phyloP scores from a whole-genome alignment of 805 yeast genomes.

The Ogataea paraovalis region DNA sequence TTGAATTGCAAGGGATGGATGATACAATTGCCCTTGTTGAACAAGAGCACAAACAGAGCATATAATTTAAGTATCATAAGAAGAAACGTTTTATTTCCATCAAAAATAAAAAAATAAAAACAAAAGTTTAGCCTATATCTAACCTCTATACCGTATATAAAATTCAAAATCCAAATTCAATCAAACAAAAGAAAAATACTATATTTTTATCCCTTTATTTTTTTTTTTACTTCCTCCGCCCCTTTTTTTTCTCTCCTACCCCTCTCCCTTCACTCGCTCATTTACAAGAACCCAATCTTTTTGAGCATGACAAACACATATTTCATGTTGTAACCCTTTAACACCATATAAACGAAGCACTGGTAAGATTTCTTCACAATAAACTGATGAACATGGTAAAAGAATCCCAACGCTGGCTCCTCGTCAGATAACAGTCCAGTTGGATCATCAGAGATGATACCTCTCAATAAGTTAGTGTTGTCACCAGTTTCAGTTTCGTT shows the following conservation, averaged over 20 bases:
- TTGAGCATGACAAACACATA: conserved; percentile 14
- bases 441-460: conserved; percentile 21
- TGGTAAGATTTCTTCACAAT: conserved; percentile 13
- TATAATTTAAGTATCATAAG: too few species aligned
- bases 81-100: too few species aligned
- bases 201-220: not conserved
- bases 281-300: conserved; percentile 21
- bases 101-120: too few species aligned
- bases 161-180: too few species aligned
- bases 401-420: conserved; percentile 1
- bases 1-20: not conserved
- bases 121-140: too few species aligned
- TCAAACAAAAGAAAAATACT: too few species aligned
- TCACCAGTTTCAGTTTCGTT: not conserved
- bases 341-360: conserved; percentile 16
- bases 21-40: too few species aligned
- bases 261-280: not conserved
- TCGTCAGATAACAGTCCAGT: conserved; percentile 1
- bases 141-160: too few species aligned
- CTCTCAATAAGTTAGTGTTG: conserved; percentile 4
- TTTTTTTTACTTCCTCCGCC: not conserved
- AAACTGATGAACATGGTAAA: conserved; percentile 12
- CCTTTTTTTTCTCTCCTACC: not conserved
- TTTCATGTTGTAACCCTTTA: conserved; percentile 18
- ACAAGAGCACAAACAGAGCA: too few species aligned